Conservation (phyloP, 1,139 yeast species). For the Nakaseomyces delphensis region DNA sequence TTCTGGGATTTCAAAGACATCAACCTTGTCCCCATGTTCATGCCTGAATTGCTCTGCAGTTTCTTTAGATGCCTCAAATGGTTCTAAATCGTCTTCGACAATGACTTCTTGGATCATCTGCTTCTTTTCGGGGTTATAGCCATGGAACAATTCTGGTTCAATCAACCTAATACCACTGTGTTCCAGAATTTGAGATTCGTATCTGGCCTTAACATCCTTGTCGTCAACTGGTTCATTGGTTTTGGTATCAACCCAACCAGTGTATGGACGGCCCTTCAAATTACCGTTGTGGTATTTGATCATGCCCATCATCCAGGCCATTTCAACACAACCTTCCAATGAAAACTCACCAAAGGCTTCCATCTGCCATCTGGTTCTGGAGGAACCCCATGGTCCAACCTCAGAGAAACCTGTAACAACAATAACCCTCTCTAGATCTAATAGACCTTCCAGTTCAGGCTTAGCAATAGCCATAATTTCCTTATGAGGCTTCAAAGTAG, state of each 20-base stretch:
- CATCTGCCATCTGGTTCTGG: constrained; percentile 99
- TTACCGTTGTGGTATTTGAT: constrained; percentile 90
- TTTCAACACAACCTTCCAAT: constrained; percentile 96
- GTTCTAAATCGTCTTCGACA: constrained; percentile 90
- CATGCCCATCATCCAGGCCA: constrained; percentile 99
- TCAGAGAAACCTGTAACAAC: constrained; percentile 97
- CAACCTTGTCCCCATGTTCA: constrained; percentile 92
- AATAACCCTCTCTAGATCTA: constrained; percentile 82
- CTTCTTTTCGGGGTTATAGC: constrained; percentile 92
- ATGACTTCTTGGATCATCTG: constrained; percentile 90
- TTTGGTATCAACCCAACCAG: constrained; percentile 97
- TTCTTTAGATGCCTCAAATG: constrained; percentile 90
- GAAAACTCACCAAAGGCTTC: constrained; percentile 92
- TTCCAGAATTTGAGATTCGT: constrained; percentile 77
- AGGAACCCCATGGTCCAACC: constrained; percentile 99
- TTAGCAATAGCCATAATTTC: constrained; percentile 59
- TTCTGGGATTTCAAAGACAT: constrained; percentile 79
- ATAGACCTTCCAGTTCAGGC: constrained; percentile 78
- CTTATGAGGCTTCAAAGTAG: constrained; percentile 67
- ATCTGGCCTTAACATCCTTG: constrained; percentile 82
- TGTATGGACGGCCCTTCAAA: constrained; percentile 76
- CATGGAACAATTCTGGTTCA: constrained; percentile 89
- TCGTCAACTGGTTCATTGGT: constrained; percentile 90
- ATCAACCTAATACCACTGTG: constrained; percentile 95
- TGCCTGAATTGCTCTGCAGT: constrained; percentile 90